Evolutionary conservation across 371 early-diverging fungal genomes (phyloP).

Genomic region (Zychaea mexicana): DNA sequence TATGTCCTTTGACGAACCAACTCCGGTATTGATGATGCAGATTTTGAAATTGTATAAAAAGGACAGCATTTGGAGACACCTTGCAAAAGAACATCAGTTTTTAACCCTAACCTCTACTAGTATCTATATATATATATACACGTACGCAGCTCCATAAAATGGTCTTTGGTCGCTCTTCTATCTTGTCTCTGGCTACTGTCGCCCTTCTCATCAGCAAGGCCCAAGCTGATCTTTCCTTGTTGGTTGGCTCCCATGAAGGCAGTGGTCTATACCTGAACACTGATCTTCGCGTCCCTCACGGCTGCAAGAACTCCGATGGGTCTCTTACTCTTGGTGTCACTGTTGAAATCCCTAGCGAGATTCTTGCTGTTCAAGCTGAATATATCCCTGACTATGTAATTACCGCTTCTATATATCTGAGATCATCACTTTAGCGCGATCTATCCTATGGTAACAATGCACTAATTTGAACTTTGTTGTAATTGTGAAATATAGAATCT

Average conservation of each 20-base stretch:
- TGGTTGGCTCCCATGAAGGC: not conserved
- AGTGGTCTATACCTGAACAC: constrained; percentile 1
- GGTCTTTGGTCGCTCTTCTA: not conserved
- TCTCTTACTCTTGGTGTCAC: not conserved
- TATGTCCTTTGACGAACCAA: too few species aligned
- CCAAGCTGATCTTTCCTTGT: not conserved
- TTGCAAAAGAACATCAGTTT: too few species aligned
- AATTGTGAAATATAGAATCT: not conserved
- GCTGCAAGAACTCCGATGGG: constrained; percentile 1
- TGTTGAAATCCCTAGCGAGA: not conserved
- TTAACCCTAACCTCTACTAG: too few species aligned
- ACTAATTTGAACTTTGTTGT: not conserved
- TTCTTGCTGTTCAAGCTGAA: constrained; percentile 4
- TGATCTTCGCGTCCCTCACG: constrained; percentile 5
- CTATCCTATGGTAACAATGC: not conserved
- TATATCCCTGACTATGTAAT: constrained; percentile 1
- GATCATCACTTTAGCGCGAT: too few species aligned
- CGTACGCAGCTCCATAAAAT: too few species aligned
- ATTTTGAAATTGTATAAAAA: too few species aligned
- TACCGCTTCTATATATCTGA: not conserved
- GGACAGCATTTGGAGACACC: too few species aligned
- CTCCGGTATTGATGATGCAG: too few species aligned
- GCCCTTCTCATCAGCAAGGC: not conserved
- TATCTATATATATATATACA: too few species aligned
- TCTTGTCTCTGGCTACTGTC: not conserved